Percentiles rank a stretch among this genome's conserved stretches.
Evolutionary conservation across 116 monocot genomes (phyloP).

Genomic region (Papilionanthe hybrid): DNA sequence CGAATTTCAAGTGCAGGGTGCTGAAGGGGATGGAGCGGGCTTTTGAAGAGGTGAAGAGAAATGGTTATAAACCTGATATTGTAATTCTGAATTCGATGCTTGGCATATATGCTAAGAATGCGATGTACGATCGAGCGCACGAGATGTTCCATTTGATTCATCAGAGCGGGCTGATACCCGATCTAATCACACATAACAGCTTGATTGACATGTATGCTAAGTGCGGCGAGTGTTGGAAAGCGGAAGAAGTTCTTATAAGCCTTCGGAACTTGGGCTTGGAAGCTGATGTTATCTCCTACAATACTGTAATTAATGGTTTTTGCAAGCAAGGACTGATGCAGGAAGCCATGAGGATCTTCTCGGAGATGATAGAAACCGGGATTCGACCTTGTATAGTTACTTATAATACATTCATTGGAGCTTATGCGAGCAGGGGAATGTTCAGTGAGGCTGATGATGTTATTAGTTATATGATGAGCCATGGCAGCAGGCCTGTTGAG

Average conservation of each 20-base stretch:
- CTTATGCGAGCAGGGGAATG: constrained; percentile 52
- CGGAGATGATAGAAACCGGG: constrained; percentile 57
- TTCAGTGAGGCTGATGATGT: constrained; percentile 76
- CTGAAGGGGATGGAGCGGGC: constrained; percentile 73
- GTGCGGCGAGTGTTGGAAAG: constrained; percentile 73
- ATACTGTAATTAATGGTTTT: constrained; percentile 95
- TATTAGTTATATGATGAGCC: constrained; percentile 66
- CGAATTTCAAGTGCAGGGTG: constrained; percentile 67
- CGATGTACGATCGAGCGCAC: constrained; percentile 63
- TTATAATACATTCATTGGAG: constrained; percentile 78
- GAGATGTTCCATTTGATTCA: constrained; percentile 61
- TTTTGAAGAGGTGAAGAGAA: constrained; percentile 59
- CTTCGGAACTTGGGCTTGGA: constrained; percentile 35
- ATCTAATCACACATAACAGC: constrained; percentile 81
- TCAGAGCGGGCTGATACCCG: constrained; percentile 55
- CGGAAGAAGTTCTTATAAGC: constrained; percentile 65
- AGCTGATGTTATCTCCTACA: constrained; percentile 85
- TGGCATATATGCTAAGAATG: constrained; percentile 76
- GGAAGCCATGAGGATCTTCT: constrained; percentile 72
- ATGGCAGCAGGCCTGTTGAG: constrained; percentile 56
- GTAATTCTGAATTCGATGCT: constrained; percentile 81
- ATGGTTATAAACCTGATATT: constrained; percentile 77
- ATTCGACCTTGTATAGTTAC: constrained; percentile 74
- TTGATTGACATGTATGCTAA: constrained; percentile 92
- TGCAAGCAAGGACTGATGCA: constrained; percentile 81